Conservation (phyloP, 371 early-diverging fungal genomes). For the Basidiobolus meristosporus region DNA sequence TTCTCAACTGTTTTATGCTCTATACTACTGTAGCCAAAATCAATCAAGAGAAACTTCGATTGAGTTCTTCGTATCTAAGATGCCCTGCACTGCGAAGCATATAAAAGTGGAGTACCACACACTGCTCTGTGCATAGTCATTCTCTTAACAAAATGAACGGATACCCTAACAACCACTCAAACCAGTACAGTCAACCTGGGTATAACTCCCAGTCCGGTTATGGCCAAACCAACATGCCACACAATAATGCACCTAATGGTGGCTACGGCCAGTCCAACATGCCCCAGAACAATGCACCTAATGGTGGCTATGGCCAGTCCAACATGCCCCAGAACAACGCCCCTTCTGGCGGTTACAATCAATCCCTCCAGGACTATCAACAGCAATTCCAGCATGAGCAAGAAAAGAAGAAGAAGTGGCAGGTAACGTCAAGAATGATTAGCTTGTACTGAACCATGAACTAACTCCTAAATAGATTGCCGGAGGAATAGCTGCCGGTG, state of each 20-base stretch:
- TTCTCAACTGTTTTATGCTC: no score
- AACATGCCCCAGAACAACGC: neutral
- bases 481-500: neutral
- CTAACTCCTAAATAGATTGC: neutral
- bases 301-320: slow-evolving; percentile 2
- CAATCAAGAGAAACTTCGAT: no score
- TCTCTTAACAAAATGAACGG: neutral
- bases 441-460: neutral
- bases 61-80: no score
- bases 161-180: neutral
- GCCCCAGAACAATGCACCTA: neutral
- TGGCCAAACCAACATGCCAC: no score
- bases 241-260: neutral
- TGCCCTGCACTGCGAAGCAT: no score
- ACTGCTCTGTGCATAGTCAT: no score
- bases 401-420: no score
- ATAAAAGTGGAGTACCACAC: no score
- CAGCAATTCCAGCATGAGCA: neutral
- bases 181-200: neutral
- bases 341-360: neutral
- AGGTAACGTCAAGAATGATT: neutral
- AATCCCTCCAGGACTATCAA: neutral
- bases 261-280: neutral
- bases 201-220: no score
- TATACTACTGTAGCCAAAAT: no score